Conservation (phyloP, 2,329 filamentous ascomycete genomes). For the Ciborinia camelliae region DNA sequence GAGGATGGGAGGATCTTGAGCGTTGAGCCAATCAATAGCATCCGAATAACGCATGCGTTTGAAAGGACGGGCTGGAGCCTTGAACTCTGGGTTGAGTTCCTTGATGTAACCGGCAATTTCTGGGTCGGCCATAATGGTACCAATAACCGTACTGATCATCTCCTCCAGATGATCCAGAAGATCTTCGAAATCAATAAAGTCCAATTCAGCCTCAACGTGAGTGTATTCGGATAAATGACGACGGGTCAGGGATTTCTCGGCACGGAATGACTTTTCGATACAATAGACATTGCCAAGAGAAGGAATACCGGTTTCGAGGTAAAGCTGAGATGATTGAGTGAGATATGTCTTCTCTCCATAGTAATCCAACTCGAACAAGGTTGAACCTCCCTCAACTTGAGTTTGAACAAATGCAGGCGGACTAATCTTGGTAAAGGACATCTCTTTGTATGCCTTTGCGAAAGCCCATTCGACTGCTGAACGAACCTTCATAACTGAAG, state of each 20-base stretch:
- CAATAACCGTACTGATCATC: slow-evolving; percentile 60
- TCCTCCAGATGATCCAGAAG: slow-evolving; percentile 84
- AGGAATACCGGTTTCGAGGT: slow-evolving; percentile 91
- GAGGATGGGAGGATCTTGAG: slow-evolving; percentile 73
- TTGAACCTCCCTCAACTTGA: slow-evolving; percentile 77
- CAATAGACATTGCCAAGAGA: slow-evolving; percentile 94
- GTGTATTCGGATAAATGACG: slow-evolving; percentile 96
- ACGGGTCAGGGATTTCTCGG: slow-evolving; percentile 91
- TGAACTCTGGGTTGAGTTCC: slow-evolving; percentile 87
- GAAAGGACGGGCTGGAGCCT: slow-evolving; percentile 79
- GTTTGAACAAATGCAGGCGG: slow-evolving; percentile 76
- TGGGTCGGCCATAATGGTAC: slow-evolving; percentile 70
- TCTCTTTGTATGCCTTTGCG: slow-evolving; percentile 62
- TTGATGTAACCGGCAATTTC: slow-evolving; percentile 70
- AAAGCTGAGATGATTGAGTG: slow-evolving; percentile 94
- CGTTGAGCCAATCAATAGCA: slow-evolving; percentile 88
- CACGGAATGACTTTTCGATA: slow-evolving; percentile 97
- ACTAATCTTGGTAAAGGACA: slow-evolving; percentile 63
- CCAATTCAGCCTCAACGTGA: slow-evolving; percentile 92
- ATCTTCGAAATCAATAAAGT: slow-evolving; percentile 91
- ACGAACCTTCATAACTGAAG: slow-evolving; percentile 68
- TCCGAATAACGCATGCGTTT: slow-evolving; percentile 92
- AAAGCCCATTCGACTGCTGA: slow-evolving; percentile 66
- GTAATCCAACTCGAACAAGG: slow-evolving; percentile 49
- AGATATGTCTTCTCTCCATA: slow-evolving; percentile 89